Evolutionary conservation across 805 yeast species (phyloP), one percentile per base, ranked within the genome.

Genomic region (Metschnikowia bowlesiae): DNA sequence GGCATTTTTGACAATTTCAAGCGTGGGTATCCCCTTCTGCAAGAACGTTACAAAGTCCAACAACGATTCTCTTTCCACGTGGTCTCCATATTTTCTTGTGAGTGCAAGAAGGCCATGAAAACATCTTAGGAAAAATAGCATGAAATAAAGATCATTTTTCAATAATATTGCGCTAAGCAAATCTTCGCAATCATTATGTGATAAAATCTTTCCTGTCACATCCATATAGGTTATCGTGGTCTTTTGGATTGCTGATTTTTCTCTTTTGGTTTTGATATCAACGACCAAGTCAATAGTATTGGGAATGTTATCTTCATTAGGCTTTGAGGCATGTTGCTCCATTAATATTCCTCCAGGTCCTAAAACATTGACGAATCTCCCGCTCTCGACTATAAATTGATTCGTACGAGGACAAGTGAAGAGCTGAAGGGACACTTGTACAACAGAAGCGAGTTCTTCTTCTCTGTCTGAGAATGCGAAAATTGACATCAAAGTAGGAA

Each of bases 41-140:
- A 78, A 69, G 56, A 83, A 83, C 1, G 76, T 63, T 16, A 74
- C 70, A 55, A 75, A 83, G 39, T 74, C 79, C 7, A 50, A 22
- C 30, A 69, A 69, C 38, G 73, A 71, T 58, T 85, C 89, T 46
- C 71, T 73, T 49, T 79, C 79, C 31, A 85, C 87, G 66, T 86
- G 92, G 7, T 82, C 84, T 9, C 89, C 92, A 40, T 73, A 72
- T 53, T 83, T 83, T 51, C 89, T 74, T 49, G 64, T 71, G 30
- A 84, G 65, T 28, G 76, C 71, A 73, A 80, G 80, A 37, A 78
- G 77, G 26, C 84, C 82, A 58, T 84, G 86, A 61, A 82, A 84
- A 14, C 71, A 62, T 47, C 77, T 73, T 29, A 83, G 68, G n/a
- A 83, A 67, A 9, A 75, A 62, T 2, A 80, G 62, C 1, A 82